Evolutionary conservation across 2,329 filamentous ascomycete genomes (phyloP), one percentile per base, ranked within the genome.

Genomic region (Sporothrix globosa): DNA sequence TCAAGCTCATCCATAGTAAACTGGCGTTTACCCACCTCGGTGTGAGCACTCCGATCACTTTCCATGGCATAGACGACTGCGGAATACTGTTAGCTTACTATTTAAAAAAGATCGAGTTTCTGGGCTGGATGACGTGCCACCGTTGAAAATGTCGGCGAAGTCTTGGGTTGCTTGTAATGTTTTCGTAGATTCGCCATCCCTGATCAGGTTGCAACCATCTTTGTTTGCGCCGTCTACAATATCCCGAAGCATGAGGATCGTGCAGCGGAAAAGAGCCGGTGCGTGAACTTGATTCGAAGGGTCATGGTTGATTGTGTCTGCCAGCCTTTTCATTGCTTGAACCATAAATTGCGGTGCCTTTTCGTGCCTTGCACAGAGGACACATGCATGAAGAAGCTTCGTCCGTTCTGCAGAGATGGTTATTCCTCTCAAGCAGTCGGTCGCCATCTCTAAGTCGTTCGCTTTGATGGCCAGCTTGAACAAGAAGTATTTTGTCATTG

Each of bases 311-410:
- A 85, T 83, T 68, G 84, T 86, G 39, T 87, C 83, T 17, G 91
- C 80, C 1, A 93, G 81, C 71, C 85, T 82, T 73, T 87, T 86
- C 61, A 94, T 77, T 13, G 87, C 85, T 41, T 82, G 78, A 14
- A 90, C 80, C 1, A 89, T 86, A 73, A 90, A 87, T 0, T 81
- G 73, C 67, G 85, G 88, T 72, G 92, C 87, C 0, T 88, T 87
- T 0, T 82, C 81, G 73, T 88, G 83, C 66, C 93, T 89, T 2
- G 92, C 91, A 77, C 96, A 92, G 39, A 92, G 81, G 27, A 92
- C 87, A 75, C 93, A 97, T 0, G 92, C 91, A 73, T 94, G 93
- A 0, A 97, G 82, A 56, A 93, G 86, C 17, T 88, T 87, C 24
- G 83, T 82, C 46, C 89, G 85, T 27, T 85, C 83, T 0, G 81